These are phyloP conservation scores for Sclerotinia minor DNA, from an alignment of 2,329 filamentous ascomycete genomes.

Conservation along the genomic window DNA sequence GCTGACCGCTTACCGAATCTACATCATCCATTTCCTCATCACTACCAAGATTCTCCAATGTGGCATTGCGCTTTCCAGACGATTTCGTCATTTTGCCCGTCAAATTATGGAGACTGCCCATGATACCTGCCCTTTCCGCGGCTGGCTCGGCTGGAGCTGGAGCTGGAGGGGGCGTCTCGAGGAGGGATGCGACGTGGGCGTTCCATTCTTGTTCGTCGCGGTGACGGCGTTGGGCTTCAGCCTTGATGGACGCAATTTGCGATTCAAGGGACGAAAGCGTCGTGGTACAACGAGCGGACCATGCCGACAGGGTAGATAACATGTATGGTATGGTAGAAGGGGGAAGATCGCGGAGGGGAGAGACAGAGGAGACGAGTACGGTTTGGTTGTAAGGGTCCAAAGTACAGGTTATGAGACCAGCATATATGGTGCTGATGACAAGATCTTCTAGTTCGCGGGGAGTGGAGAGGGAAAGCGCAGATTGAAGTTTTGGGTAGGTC, in stretches of 20 bases:
- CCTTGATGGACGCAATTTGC: constrained; percentile 68
- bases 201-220: constrained; percentile 43
- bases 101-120: background rate
- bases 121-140: background rate
- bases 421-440: constrained; percentile 84
- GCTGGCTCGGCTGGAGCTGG: background rate
- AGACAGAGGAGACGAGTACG: constrained; percentile 76
- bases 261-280: constrained; percentile 74
- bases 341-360: constrained; percentile 81
- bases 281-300: constrained; percentile 74
- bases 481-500: constrained; percentile 69
- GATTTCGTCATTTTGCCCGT: constrained; percentile 17
- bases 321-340: constrained; percentile 71
- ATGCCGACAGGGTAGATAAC: constrained; percentile 66
- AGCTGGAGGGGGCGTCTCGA: constrained; percentile 30
- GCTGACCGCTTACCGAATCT: constrained; percentile 44
- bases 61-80: constrained; percentile 3
- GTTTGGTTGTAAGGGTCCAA: constrained; percentile 75
- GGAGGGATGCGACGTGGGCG: constrained; percentile 35
- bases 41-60: constrained; percentile 49
- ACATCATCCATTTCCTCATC: constrained; percentile 37
- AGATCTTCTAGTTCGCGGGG: constrained; percentile 77
- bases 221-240: constrained; percentile 55
- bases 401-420: constrained; percentile 76
- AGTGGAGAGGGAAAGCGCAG: constrained; percentile 64